Base-by-base conservation (phyloP, 2,329 filamentous ascomycete species). In the Dactylellina cionopaga region DNA sequence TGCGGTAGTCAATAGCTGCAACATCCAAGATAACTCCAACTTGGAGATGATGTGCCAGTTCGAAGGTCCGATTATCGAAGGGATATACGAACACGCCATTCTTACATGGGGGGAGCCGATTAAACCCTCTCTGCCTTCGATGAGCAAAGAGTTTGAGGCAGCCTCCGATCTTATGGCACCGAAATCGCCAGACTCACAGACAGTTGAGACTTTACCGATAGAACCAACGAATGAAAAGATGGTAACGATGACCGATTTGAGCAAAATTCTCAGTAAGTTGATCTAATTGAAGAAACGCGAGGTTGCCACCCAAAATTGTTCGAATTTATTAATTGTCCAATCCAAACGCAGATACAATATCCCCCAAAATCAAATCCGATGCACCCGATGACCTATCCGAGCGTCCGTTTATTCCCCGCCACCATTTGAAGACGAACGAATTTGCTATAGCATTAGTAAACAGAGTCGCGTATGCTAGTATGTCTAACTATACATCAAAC, bases 11-110 rank as follows among this genome's bases (percentile, higher is more conserved):
- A 72, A 72, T 43, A 72, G 68, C 13, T 72, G 68, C 31, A 72
- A 72, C 25, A 72, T 72, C 10, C 68, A 72, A 31, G 68, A 72
- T 31, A 72, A 72, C 17, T 64, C 68, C 2, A 72, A 72, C 25
- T 13, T 72, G 3, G 68, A 72, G 46, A 72, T 72, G 59, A 72
- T 72, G 68, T 64, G 68, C 19, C 68, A 72, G 5, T 65, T 59
- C 17, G 68, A 72, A 46, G 68, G 68, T 1, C 52, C 51, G 2
- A 65, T 72, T 11, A 54, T 72, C 5, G 52, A 72, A 19, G 37
- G 49, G 1, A 35, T 71, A 22, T 71, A 62, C 33, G 56, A 58
- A 13, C 65, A 71, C 29, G 65, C 56, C 5, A 35, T 63, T 11
- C 10, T 54, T 1, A 63, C 65, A 1, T 71, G 65, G 65, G 65